These are phyloP conservation scores for Lactarius pseudohatsudake DNA, from an alignment of 768 basidiomycete genomes.

Conservation along the genomic window DNA sequence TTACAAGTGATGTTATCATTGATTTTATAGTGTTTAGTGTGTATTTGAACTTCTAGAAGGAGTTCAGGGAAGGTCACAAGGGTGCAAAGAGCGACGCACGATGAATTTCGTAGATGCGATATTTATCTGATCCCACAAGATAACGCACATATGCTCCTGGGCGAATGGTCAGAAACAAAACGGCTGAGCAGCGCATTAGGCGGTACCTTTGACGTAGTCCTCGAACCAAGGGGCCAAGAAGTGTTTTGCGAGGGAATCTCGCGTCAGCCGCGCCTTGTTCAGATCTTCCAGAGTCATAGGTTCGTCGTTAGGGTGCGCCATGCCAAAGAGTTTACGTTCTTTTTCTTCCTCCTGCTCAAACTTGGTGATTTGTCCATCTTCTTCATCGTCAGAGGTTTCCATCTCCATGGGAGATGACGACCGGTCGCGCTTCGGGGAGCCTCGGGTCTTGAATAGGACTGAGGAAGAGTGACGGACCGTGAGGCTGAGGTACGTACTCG, in stretches of 20 bases:
- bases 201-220: constrained; percentile 72
- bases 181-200: constrained; percentile 5
- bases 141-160: constrained; percentile 86
- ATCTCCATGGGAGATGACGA: constrained; percentile 84
- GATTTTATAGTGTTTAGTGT: constrained; percentile 68
- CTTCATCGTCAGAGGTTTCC: constrained; percentile 81
- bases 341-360: constrained; percentile 74
- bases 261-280: constrained; percentile 58
- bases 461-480: constrained; percentile 14
- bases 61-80: constrained; percentile 11
- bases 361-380: constrained; percentile 74
- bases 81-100: constrained; percentile 52
- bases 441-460: constrained; percentile 34
- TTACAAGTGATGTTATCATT: constrained; percentile 66
- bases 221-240: constrained; percentile 82
- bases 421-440: constrained; percentile 67
- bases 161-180: background rate
- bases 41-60: constrained; percentile 48
- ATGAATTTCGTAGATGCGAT: constrained; percentile 78
- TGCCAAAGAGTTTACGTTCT: constrained; percentile 50
- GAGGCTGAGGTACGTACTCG: constrained; percentile 49
- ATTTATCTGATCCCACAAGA: constrained; percentile 68
- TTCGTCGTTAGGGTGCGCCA: constrained; percentile 43
- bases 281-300: constrained; percentile 60
- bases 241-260: constrained; percentile 69